These are phyloP conservation scores for Aspergillus oerlinghausenensis DNA, from an alignment of 2,329 filamentous ascomycete species.

Conservation along the genomic window DNA sequence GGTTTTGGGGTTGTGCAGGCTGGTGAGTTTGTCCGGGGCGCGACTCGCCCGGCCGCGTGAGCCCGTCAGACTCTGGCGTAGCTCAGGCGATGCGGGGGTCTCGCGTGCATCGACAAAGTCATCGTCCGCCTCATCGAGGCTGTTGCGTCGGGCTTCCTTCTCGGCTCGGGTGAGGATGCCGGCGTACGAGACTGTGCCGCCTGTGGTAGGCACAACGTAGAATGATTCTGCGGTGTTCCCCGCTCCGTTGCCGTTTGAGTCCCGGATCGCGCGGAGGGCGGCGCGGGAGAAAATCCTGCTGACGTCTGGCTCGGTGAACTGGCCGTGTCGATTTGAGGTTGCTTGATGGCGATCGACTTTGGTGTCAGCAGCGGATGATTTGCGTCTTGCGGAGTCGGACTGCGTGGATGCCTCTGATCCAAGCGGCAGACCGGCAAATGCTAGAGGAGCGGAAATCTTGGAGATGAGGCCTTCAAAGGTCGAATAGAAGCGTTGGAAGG, in stretches of 20 bases:
- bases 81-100: constrained; percentile 51
- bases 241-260: constrained; percentile 55
- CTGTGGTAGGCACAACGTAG: constrained; percentile 88
- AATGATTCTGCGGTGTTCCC: constrained; percentile 68
- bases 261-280: constrained; percentile 71
- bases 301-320: constrained; percentile 64
- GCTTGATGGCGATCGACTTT: constrained; percentile 37
- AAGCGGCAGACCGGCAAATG: constrained; percentile 87
- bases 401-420: constrained; percentile 43
- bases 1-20: constrained; percentile 52
- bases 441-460: constrained; percentile 80
- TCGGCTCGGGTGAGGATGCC: constrained; percentile 65
- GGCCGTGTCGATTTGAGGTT: constrained; percentile 36
- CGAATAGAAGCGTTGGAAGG: constrained; percentile 86
- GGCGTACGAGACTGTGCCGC: constrained; percentile 88
- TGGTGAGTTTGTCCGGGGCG: constrained; percentile 29
- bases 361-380: constrained; percentile 32
- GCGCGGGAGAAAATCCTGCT: constrained; percentile 80
- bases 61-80: constrained; percentile 41
- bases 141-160: constrained; percentile 40
- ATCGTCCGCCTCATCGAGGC: constrained; percentile 66
- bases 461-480: constrained; percentile 87
- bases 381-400: constrained; percentile 22
- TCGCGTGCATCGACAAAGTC: constrained; percentile 88
- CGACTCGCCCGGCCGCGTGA: constrained; percentile 28